Percentiles rank a stretch among this genome's conserved stretches.
Evolutionary conservation across 1,284 basidiomycete genomes (phyloP).

Genomic region (Cutaneotrichosporon cavernicola): DNA sequence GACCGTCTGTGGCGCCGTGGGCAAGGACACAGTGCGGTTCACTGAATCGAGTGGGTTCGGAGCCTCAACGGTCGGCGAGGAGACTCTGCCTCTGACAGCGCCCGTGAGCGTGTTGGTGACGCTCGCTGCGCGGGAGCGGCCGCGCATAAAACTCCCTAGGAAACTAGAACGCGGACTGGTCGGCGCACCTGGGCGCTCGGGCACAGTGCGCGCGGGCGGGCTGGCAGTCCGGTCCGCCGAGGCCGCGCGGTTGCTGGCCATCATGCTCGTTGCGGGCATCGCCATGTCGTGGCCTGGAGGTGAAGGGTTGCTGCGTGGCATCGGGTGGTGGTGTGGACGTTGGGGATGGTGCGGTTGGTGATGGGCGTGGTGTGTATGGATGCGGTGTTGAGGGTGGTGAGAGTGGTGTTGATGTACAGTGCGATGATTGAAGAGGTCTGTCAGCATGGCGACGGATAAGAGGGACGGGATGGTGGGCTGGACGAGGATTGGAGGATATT

Average conservation of each 20-base stretch:
- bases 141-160: constrained; percentile 49
- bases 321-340: not conserved
- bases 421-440: not conserved
- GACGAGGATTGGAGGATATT: not conserved
- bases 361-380: not conserved
- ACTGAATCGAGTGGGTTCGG: constrained; percentile 33
- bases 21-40: constrained; percentile 44
- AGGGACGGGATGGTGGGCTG: not conserved
- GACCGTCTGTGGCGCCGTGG: constrained; percentile 16
- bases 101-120: constrained; percentile 34
- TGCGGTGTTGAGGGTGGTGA: not conserved
- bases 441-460: not conserved
- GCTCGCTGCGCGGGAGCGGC: constrained; percentile 43
- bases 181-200: constrained; percentile 22
- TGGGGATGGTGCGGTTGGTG: not conserved
- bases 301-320: not conserved
- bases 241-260: not conserved
- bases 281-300: constrained; percentile 3
- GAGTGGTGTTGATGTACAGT: not conserved
- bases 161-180: constrained; percentile 49
- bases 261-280: constrained; percentile 11
- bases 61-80: constrained; percentile 28
- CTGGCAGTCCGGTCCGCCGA: not conserved
- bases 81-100: constrained; percentile 23
- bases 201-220: not conserved